phyloP scores from a whole-genome alignment of 1,284 basidiomycete species.

The Macrocystidia cucumis region DNA sequence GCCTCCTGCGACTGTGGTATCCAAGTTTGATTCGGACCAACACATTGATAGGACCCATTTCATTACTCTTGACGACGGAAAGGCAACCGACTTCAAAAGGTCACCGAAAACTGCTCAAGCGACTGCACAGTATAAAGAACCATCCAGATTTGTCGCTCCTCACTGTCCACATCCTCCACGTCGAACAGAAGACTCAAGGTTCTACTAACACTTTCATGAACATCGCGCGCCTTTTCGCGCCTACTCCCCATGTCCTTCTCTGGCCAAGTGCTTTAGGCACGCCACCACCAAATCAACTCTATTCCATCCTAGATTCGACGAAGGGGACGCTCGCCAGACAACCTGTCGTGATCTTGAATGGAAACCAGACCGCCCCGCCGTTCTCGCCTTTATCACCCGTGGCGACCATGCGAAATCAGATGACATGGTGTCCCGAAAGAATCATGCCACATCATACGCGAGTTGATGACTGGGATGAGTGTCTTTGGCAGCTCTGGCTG shows the following conservation, averaged over 20 bases:
- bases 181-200: slow-evolving; percentile 24
- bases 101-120: slow-evolving; percentile 20
- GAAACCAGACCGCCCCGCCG: slow-evolving; percentile 13
- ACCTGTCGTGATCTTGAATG: slow-evolving; percentile 14
- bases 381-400: slow-evolving; percentile 36
- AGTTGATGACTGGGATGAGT: slow-evolving; percentile 51
- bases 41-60: slow-evolving; percentile 40
- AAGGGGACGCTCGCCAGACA: slow-evolving; percentile 18
- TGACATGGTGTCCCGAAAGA: slow-evolving; percentile 59
- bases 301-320: slow-evolving; percentile 14
- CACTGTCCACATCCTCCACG: slow-evolving; percentile 43
- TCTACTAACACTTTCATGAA: slow-evolving; percentile 55
- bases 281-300: slow-evolving; percentile 17
- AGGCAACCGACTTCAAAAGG: slow-evolving; percentile 20
- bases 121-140: slow-evolving; percentile 18
- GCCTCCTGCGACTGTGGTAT: not conserved
- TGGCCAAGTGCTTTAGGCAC: slow-evolving; percentile 37
- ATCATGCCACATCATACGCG: slow-evolving; percentile 39
- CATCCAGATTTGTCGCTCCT: slow-evolving; percentile 21
- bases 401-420: slow-evolving; percentile 37
- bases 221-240: slow-evolving; percentile 51
- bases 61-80: slow-evolving; percentile 41
- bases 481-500: slow-evolving; percentile 63
- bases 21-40: slow-evolving; percentile 1
- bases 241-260: slow-evolving; percentile 38